Evolutionary conservation across 352 stramenopile genomes (phyloP), one percentile per base, ranked within the genome.

Genomic region (Plasmopara viticola): DNA sequence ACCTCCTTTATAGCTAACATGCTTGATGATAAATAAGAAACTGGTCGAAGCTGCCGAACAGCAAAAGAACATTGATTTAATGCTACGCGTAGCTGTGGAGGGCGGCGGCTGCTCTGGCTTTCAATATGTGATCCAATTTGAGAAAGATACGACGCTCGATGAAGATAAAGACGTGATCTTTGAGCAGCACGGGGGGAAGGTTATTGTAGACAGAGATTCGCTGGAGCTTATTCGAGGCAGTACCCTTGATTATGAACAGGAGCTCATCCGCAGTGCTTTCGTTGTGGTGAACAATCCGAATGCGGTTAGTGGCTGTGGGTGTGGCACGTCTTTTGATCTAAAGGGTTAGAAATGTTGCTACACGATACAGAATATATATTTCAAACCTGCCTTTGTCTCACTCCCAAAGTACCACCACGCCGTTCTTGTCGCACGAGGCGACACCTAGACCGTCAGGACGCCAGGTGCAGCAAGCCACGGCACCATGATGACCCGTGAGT

Each of bases 241-340:
- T 50, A 99, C 90, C 7, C 78, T 99, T 48, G 95, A 99, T 67
- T 99, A 90, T 61, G 91, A 97, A 44, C 81, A 98, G 58, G 95
- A 99, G 68, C 91, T 99, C 66, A 99, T 99, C 57, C 92, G 95
- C 42, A 96, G 80, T 57, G 80, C 89, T 25, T 99, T 99, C 72
- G 88, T 84, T 6, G 80, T 99, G 15, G 64, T 96, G 59, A 96
- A 98, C 63, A 99, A 99, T 79, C 97, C 97, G 33, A 94, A 98
- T 64, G 97, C 93, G 44, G 93, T 97, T 68, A 89, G 68, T 47
- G 95, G 95, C 51, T 99, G 97, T 73, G 96, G 97, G 49, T 99
- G 97, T 72, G 97, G 96, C 43, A 95, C 72, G 41, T 98, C 90
- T 25, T 99, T 99, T 78, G 96, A 97, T 25, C 70, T 98, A 44